Evolutionary conservation across 495 filamentous ascomycete species (phyloP).

Genomic region (Annulohypoxylon nitens): DNA sequence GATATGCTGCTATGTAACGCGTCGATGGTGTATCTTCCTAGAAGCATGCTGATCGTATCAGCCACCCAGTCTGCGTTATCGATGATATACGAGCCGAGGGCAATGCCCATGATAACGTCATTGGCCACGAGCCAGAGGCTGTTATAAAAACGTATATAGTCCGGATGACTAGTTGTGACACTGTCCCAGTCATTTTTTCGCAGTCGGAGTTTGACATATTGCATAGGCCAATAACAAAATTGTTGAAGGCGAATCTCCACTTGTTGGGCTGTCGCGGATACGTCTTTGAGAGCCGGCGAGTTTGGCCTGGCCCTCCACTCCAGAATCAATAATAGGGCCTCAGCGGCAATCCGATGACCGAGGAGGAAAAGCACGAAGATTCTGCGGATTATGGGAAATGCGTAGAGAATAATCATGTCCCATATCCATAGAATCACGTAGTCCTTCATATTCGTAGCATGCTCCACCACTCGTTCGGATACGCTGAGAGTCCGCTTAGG

Average conservation of each 20-base stretch:
- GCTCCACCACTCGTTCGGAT: conserved; percentile 93
- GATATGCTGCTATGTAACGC: conserved; percentile 89
- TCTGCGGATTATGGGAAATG: conserved; percentile 80
- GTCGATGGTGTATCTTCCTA: conserved; percentile 87
- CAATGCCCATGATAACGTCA: conserved; percentile 98
- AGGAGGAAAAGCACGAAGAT: conserved; percentile 82
- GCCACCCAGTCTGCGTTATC: conserved; percentile 92
- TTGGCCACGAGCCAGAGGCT: conserved; percentile 99
- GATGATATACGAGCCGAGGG: conserved; percentile 94
- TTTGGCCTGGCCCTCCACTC: conserved; percentile 89
- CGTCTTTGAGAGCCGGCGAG: conserved; percentile 89
- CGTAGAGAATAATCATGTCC: conserved; percentile 78
- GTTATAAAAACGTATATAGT: conserved; percentile 99
- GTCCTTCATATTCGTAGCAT: conserved; percentile 85
- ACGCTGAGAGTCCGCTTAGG: conserved; percentile 89
- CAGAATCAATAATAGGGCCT: conserved; percentile 80
- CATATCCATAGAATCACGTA: conserved; percentile 76
- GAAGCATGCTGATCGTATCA: conserved; percentile 79
- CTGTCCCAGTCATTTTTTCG: conserved; percentile 95
- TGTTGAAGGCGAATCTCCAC: conserved; percentile 97
- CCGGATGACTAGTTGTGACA: conserved; percentile 92
- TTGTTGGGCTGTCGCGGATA: conserved; percentile 98
- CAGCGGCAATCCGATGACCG: conserved; percentile 83
- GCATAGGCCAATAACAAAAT: conserved; percentile 99
- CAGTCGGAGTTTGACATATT: conserved; percentile 90